Percentiles rank a stretch among this genome's conserved stretches.
These are phyloP conservation scores for Carex cristatella DNA, from an alignment of 176 grass and related monocot genomes.

Conservation along the genomic window DNA sequence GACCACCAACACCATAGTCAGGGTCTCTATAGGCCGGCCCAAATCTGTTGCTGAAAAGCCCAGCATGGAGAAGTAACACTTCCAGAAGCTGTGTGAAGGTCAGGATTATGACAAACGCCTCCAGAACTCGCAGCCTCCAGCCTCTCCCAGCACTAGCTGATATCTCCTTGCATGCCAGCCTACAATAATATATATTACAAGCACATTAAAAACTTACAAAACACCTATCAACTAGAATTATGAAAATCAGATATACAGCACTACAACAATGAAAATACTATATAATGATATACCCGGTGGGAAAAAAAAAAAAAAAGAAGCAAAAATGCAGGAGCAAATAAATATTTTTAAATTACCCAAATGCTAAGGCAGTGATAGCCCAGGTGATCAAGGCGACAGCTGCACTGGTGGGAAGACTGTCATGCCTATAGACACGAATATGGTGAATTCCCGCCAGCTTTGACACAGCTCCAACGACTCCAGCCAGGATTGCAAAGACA, in stretches of 20 bases:
- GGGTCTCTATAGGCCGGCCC: slow-evolving; percentile 59
- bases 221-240: no score
- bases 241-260: no score
- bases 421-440: slow-evolving; percentile 33
- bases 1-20: slow-evolving; percentile 35
- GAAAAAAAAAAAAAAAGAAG: background rate
- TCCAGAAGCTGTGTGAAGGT: slow-evolving; percentile 79
- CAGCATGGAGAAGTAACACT: slow-evolving; percentile 63
- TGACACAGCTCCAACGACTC: slow-evolving; percentile 30
- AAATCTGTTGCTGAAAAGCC: slow-evolving; percentile 49
- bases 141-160: slow-evolving; percentile 40
- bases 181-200: background rate
- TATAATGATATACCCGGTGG: no score
- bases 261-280: no score
- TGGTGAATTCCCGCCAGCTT: slow-evolving; percentile 48
- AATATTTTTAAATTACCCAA: slow-evolving; percentile 27
- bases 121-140: slow-evolving; percentile 60
- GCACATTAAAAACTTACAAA: no score
- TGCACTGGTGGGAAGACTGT: slow-evolving; percentile 29
- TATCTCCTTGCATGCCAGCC: slow-evolving; percentile 74
- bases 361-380: slow-evolving; percentile 47
- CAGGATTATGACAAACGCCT: slow-evolving; percentile 76
- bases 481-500: slow-evolving; percentile 42
- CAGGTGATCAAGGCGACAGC: slow-evolving; percentile 27
- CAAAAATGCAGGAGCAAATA: background rate